A percentile compares a stretch with the other conserved stretches of the same genome.
These are phyloP conservation scores for Mycena epipterygia DNA, from an alignment of 768 basidiomycete species.

Conservation along the genomic window DNA sequence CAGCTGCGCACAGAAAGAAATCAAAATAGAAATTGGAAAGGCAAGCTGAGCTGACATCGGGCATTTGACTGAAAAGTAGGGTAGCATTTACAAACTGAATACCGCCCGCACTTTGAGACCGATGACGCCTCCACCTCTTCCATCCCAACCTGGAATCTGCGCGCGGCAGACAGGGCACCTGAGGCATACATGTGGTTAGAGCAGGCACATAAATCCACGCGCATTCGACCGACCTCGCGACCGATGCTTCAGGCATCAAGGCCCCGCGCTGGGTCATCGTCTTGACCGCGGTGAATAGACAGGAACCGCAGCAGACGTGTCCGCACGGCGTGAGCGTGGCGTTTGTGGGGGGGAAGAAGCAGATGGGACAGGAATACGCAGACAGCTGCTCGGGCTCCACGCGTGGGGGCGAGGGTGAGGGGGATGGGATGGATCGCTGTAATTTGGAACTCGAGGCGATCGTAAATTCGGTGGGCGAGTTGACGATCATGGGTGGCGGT, in stretches of 20 bases:
- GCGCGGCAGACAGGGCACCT: constrained; percentile 84
- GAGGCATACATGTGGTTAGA: neutral
- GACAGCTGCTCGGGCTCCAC: constrained; percentile 57
- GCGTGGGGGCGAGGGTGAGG: constrained; percentile 25
- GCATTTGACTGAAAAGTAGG: too few relatives aligned
- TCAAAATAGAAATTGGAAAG: too few relatives aligned
- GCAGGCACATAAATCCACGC: constrained; percentile 6
- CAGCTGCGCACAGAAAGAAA: neutral
- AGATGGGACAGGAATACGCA: constrained; percentile 84
- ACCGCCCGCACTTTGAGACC: constrained; percentile 66
- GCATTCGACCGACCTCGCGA: constrained; percentile 54
- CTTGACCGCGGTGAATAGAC: constrained; percentile 81
- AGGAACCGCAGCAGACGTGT: constrained; percentile 82
- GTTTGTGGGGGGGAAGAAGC: constrained; percentile 80
- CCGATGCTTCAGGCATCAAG: constrained; percentile 46
- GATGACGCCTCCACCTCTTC: constrained; percentile 75
- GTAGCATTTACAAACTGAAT: constrained; percentile 54
- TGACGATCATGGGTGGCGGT: constrained; percentile 4
- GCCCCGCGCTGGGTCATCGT: constrained; percentile 67
- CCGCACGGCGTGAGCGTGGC: constrained; percentile 87
- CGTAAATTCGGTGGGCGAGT: constrained; percentile 20
- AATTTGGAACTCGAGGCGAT: constrained; percentile 26
- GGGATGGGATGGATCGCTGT: neutral
- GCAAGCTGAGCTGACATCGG: too few relatives aligned
- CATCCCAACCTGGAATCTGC: constrained; percentile 77